A percentile compares a stretch with the other conserved stretches of the same genome.
Conservation (phyloP, 2,329 filamentous ascomycete species). For the Coniella lustricola region DNA sequence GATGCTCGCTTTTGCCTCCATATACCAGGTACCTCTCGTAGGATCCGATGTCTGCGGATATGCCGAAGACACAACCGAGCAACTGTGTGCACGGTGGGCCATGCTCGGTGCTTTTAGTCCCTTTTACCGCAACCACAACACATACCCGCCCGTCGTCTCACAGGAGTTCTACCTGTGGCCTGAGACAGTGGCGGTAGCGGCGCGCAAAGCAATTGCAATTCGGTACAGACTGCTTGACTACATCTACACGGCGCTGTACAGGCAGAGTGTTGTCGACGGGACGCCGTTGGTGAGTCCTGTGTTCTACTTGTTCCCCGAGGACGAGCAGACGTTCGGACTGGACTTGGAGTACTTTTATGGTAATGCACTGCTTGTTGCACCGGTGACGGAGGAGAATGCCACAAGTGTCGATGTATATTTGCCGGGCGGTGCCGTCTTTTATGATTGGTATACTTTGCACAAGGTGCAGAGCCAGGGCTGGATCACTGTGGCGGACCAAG, state of each 20-base stretch:
- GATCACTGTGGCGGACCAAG: conserved; percentile 33
- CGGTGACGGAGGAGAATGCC: conserved; percentile 36
- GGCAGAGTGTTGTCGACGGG: conserved; percentile 54
- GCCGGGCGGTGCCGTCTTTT: conserved; percentile 41
- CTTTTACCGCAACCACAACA: conserved; percentile 71
- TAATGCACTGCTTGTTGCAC: conserved; percentile 35
- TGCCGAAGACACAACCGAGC: conserved; percentile 56
- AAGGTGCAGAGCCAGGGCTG: conserved; percentile 34
- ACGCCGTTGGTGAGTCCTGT: conserved; percentile 60
- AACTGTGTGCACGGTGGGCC: conserved; percentile 70
- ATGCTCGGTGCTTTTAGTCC: conserved; percentile 65
- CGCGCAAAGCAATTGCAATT: conserved; percentile 58
- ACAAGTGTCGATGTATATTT: conserved; percentile 40
- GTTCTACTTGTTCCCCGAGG: conserved; percentile 60
- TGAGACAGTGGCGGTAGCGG: conserved; percentile 51
- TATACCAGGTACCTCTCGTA: conserved; percentile 64
- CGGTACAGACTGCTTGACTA: conserved; percentile 68
- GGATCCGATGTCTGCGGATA: conserved; percentile 76
- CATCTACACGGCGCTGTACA: conserved; percentile 62
- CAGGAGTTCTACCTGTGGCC: conserved; percentile 74
- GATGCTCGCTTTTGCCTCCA: conserved; percentile 53
- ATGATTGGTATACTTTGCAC: conserved; percentile 44
- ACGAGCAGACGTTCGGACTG: conserved; percentile 32
- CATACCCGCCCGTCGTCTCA: conserved; percentile 33
- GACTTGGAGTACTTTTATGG: conserved; percentile 44